Base-by-base conservation (phyloP, 2,329 filamentous ascomycete species). In the Arthrobotrys megalospora region DNA sequence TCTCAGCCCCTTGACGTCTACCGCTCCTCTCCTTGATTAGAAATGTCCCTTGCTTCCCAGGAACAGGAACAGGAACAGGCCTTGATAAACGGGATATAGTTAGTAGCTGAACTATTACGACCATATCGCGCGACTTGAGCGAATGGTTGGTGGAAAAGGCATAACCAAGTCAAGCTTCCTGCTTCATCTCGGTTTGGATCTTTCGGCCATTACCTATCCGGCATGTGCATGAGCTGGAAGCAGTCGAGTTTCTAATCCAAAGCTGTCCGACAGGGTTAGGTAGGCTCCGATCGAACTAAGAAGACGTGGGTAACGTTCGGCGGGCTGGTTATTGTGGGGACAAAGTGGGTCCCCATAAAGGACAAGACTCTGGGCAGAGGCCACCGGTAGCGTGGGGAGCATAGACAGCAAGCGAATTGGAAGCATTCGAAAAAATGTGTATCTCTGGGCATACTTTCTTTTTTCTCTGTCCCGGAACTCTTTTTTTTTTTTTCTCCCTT, bases 151-250 rank as follows among this genome's bases (percentile, higher is more conserved):
- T 53, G 34, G 47, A 34, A 19, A 43, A 24, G 21, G 19, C 47
- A 52, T 52, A 28, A 52, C 2, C 21, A 53, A 47, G 53, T 36
- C 32, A 45, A 72, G 24, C 45, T 64, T 55, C 64, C 28, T 69
- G 58, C 53, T 60, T 55, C 64, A 58, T 64, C 47, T 65, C 48
- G 48, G 48, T 58, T 34, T 65, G 47, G 48, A 43, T 38, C 45
- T 62, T 60, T 77, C 75, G 75, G 75, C 67, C 67, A 72, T 78
- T 55, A 72, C 75, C 75, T 78, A 78, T 78, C 67, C 62, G 75
- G 75, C 67, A 78, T 72, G 52, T 78, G 47, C 41, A 71, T 45
- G 73, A 53, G 45, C 50, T 58, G 52, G 53, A 66, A 71, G 67
- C 75, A 78, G 67, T 50, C 69, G 43, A 12, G 36, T 24, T 60